Percentiles rank a stretch among this genome's conserved stretches.
These are phyloP conservation scores for Narthecium ossifragum DNA, from an alignment of 106 monocot genomes.

Conservation along the genomic window DNA sequence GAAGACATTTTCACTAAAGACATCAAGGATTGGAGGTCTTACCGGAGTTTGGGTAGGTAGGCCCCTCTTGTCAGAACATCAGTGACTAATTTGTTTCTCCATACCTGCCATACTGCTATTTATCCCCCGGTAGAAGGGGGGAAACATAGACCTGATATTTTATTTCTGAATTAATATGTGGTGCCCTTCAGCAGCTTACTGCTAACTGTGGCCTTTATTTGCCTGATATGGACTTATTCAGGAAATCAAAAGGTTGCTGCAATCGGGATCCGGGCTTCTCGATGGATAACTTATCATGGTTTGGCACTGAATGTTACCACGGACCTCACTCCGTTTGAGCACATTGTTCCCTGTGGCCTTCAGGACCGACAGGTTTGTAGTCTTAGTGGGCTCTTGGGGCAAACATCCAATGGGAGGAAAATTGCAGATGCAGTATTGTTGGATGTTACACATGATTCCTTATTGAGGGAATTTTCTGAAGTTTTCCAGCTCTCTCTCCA, in stretches of 20 bases:
- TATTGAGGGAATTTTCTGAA: constrained; percentile 65
- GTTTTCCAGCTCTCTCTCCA: constrained; percentile 72
- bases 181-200: background rate
- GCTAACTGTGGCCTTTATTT: too few species aligned
- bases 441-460: constrained; percentile 39
- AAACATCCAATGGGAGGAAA: background rate
- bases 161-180: too few species aligned
- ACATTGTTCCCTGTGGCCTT: constrained; percentile 69
- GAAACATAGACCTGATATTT: too few species aligned
- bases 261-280: constrained; percentile 36
- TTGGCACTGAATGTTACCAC: constrained; percentile 34
- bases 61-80: background rate
- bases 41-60: constrained; percentile 77
- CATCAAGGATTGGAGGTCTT: constrained; percentile 37
- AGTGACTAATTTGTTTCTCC: too few species aligned
- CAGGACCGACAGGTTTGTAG: constrained; percentile 47
- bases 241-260: constrained; percentile 41
- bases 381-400: constrained; percentile 28
- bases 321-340: constrained; percentile 37
- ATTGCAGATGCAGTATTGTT: constrained; percentile 25
- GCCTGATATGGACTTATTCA: background rate
- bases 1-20: constrained; percentile 48
- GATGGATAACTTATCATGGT: constrained; percentile 44
- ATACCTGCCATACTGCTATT: too few species aligned
- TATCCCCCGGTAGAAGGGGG: too few species aligned